Percentiles rank a stretch among this genome's conserved stretches.
These are phyloP conservation scores for Sporothrix humicola DNA, from an alignment of 2,329 filamentous ascomycete genomes.

Conservation along the genomic window DNA sequence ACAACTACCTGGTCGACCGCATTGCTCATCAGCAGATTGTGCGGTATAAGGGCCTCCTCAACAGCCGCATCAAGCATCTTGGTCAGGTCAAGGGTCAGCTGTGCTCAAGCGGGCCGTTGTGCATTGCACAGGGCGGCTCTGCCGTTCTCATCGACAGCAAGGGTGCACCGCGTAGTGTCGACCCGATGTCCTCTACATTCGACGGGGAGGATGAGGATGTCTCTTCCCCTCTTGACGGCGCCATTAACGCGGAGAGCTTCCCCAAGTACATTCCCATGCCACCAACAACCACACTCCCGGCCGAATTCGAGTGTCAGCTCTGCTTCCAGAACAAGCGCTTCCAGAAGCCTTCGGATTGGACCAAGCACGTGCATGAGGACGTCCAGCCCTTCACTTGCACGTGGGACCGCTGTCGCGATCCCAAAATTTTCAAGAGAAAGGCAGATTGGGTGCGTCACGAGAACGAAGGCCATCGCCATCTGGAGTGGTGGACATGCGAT, in stretches of 20 bases:
- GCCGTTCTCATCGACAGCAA: constrained; percentile 66
- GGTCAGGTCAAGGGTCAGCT: constrained; percentile 58
- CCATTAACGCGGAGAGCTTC: constrained; percentile 75
- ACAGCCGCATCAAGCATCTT: constrained; percentile 72
- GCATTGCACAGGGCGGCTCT: constrained; percentile 70
- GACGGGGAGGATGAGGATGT: constrained; percentile 66
- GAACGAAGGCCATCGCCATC: constrained; percentile 85
- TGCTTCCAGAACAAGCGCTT: constrained; percentile 87
- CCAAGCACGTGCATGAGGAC: constrained; percentile 93
- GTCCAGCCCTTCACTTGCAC: constrained; percentile 93
- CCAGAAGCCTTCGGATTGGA: constrained; percentile 93
- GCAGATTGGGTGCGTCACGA: constrained; percentile 96
- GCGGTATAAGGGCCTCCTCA: constrained; percentile 78
- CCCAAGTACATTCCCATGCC: constrained; percentile 81
- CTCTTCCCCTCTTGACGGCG: constrained; percentile 66
- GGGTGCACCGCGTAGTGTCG: constrained; percentile 63
- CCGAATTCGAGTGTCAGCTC: constrained; percentile 86
- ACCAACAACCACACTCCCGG: constrained; percentile 75
- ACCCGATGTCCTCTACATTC: constrained; percentile 59
- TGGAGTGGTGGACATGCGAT: constrained; percentile 90
- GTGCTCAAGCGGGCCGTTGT: constrained; percentile 68
- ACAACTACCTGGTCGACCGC: constrained; percentile 73
- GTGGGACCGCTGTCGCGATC: constrained; percentile 79
- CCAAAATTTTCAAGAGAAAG: constrained; percentile 93
- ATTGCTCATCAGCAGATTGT: constrained; percentile 81